Conservation (phyloP, 2,329 filamentous ascomycete species). For the Cladosporium sp. region DNA sequence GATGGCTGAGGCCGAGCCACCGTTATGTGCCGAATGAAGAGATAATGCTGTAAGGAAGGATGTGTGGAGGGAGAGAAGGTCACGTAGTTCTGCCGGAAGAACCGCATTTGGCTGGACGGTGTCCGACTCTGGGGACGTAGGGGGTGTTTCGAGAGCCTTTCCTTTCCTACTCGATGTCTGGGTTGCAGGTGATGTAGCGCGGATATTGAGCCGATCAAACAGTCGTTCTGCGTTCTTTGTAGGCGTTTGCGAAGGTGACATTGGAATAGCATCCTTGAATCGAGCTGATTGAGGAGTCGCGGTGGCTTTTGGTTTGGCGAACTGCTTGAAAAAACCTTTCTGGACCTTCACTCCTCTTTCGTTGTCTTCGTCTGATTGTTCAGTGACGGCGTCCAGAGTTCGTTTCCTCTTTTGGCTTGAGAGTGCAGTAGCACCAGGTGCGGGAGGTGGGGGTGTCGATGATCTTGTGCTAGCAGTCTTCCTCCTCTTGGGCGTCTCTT, state of each 20-base stretch:
- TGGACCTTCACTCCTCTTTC: conserved; percentile 21
- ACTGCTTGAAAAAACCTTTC: conserved; percentile 23
- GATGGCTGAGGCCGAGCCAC: conserved; percentile 43
- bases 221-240: conserved; percentile 36
- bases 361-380: conserved; percentile 27
- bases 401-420: conserved; percentile 31
- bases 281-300: conserved; percentile 36
- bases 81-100: conserved; percentile 45
- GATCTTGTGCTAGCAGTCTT: conserved; percentile 20
- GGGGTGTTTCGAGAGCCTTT: conserved; percentile 35
- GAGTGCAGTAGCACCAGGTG: not conserved
- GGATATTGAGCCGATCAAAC: conserved; percentile 37
- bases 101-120: conserved; percentile 23
- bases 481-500: conserved; percentile 19
- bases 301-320: conserved; percentile 19
- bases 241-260: conserved; percentile 37
- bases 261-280: conserved; percentile 33
- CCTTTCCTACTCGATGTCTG: conserved; percentile 24
- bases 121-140: conserved; percentile 31
- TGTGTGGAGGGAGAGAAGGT: conserved; percentile 47
- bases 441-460: conserved; percentile 27
- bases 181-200: conserved; percentile 24
- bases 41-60: conserved; percentile 53
- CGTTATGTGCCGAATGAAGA: conserved; percentile 52
- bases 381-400: conserved; percentile 24